Base-by-base conservation (phyloP, 352 stramenopile genomes). In the Pythium folliculosum region DNA sequence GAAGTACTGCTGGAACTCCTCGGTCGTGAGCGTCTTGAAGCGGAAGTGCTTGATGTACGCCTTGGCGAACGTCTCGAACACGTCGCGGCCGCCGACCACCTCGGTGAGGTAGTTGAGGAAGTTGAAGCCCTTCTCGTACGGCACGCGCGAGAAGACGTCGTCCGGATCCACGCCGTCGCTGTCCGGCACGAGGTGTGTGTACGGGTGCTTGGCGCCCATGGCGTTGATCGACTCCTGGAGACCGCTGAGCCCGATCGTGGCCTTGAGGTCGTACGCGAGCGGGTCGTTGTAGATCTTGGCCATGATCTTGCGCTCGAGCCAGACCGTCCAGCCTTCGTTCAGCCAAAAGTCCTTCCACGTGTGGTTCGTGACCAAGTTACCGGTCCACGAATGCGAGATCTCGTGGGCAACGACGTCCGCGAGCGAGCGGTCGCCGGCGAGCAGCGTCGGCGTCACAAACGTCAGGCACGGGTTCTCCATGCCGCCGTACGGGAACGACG, bases 261-360 rank as follows among this genome's bases (percentile, higher is more conserved):
- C 57, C 30, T 63, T 63, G 43, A 63, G 57, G 30, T 63, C 57
- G 30, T 63, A 63, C 17, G 57, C 44, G 9, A 55, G 44, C 19
- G 57, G 57, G 45, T 63, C 57, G 45, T 63, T 63, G 57, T 63
- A 70, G 59, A 78, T 78, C 63, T 75, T 75, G 44, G 71, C 53
- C 65, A 76, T 75, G 55, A 77, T 72, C 71, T 89, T 88, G 38
- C 97, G 85, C 78, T 99, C 90, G n/a, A 99, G 85, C 86, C 96
- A 99, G 62, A 97, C 40, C 90, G 97, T 99, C 94, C 94, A 99
- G 14, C 96, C 96, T 67, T 99, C 97, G 71, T 99, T 99, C n/a
- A 99, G 77, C 96, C 96, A 99, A 74, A 99, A 99, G 73, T 99
- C 89, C 21, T 88, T 88, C 88, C 90, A 99, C 55, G 90, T 98